phyloP scores from a whole-genome alignment of 352 stramenopile species.

The Pythium rhizo-oryzae region DNA sequence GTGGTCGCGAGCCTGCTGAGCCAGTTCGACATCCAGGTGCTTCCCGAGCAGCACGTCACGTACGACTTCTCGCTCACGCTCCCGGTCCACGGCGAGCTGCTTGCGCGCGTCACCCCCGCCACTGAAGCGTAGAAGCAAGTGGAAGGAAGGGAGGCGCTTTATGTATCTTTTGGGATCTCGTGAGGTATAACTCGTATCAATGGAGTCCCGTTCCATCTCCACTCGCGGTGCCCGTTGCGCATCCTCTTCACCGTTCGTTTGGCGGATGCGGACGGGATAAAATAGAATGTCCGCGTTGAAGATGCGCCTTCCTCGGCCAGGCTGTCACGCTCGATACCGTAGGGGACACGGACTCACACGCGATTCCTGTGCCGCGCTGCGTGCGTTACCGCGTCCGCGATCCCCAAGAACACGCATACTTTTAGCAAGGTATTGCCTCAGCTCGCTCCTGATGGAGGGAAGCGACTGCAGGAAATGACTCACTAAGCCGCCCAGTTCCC shows the following conservation, averaged over 20 bases:
- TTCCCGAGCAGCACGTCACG: constrained; percentile 9
- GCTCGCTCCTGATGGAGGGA: too few species aligned
- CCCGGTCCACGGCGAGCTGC: constrained; percentile 15
- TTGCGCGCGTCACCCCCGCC: background rate
- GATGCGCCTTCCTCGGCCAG: background rate
- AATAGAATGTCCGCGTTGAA: background rate
- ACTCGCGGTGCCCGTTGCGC: too few species aligned
- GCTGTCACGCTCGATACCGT: background rate
- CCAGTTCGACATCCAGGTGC: constrained; percentile 39
- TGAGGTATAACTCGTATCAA: background rate
- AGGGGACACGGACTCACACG: background rate
- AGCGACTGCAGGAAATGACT: too few species aligned
- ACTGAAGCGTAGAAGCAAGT: background rate
- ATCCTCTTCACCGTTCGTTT: background rate
- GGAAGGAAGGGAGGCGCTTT: background rate
- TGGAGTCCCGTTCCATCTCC: too few species aligned
- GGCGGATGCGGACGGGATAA: background rate
- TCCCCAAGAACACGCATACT: background rate
- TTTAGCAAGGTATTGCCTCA: too few species aligned
- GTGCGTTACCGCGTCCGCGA: background rate
- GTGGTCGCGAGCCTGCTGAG: constrained; percentile 40
- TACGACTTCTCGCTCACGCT: constrained; percentile 37
- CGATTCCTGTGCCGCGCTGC: background rate
- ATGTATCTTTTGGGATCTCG: background rate
- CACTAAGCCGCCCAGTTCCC: too few species aligned